A percentile compares a stretch with the other conserved stretches of the same genome.
These are phyloP conservation scores for Cokeromyces recurvatus DNA, from an alignment of 371 early-diverging fungal species.

Conservation along the genomic window DNA sequence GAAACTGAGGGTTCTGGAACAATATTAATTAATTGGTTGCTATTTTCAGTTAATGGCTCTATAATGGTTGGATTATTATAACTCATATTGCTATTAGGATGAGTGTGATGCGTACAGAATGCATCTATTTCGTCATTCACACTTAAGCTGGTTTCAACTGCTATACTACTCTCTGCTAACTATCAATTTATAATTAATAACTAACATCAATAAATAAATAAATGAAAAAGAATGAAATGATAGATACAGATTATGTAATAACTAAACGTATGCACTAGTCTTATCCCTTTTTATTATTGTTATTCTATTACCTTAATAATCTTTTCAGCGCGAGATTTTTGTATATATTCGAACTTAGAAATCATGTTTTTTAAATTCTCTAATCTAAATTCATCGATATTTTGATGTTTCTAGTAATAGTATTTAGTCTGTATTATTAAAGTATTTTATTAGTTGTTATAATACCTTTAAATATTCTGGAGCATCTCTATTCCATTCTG, in stretches of 20 bases:
- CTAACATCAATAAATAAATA: no score
- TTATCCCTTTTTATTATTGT: no score
- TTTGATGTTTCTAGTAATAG: slow-evolving; percentile 37
- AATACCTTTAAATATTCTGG: slow-evolving; percentile 39
- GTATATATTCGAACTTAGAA: slow-evolving; percentile 41
- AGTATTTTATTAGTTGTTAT: no score
- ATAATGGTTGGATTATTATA: neutral
- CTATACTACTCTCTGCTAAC: slow-evolving; percentile 11
- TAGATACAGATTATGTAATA: no score
- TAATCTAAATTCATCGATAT: slow-evolving; percentile 44
- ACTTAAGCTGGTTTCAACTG: slow-evolving; percentile 15
- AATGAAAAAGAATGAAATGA: no score
- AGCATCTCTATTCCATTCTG: slow-evolving; percentile 41
- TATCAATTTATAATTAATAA: no score
- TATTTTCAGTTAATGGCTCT: no score
- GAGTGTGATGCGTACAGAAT: slow-evolving; percentile 21
- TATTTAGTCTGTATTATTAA: no score
- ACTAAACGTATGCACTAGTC: no score
- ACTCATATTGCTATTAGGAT: neutral
- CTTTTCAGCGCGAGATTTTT: slow-evolving; percentile 40
- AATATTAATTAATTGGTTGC: neutral
- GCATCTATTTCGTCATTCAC: slow-evolving; percentile 21
- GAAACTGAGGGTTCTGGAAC: slow-evolving; percentile 19
- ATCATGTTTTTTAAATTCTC: slow-evolving; percentile 32
- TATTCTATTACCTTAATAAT: slow-evolving; percentile 10